phyloP scores from a whole-genome alignment of 768 basidiomycete species.

The Dacryopinax spathularia region DNA sequence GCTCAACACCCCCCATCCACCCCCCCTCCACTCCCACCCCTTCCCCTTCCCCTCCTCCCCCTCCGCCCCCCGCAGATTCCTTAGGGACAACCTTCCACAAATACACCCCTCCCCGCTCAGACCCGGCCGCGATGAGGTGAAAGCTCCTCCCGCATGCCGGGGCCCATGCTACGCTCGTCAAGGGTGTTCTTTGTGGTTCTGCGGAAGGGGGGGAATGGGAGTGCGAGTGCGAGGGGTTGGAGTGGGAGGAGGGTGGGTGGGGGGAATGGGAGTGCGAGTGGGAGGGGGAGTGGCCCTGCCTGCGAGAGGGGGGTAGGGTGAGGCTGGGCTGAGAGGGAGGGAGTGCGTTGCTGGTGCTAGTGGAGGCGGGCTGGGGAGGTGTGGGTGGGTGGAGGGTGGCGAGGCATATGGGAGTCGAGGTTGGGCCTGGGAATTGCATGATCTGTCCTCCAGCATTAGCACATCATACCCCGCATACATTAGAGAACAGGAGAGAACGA shows the following conservation, averaged over 20 bases:
- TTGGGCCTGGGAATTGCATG: conserved; percentile 50
- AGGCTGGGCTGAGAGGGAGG: conserved; percentile 26
- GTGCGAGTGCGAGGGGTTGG: conserved; percentile 26
- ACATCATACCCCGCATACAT: background rate
- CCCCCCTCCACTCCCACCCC: conserved; percentile 30
- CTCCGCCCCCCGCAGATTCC: conserved; percentile 7
- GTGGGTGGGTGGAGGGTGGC: conserved; percentile 37
- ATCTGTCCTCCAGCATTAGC: conserved; percentile 33
- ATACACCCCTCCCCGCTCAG: conserved; percentile 72
- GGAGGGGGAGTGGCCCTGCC: conserved; percentile 27
- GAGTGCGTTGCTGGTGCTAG: background rate
- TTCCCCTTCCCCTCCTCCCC: conserved; percentile 25
- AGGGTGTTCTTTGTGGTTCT: conserved; percentile 26
- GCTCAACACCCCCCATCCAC: conserved; percentile 50
- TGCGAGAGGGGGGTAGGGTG: conserved; percentile 28
- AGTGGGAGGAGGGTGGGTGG: conserved; percentile 1
- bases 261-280: conserved; percentile 4
- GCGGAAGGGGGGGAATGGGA: conserved; percentile 28
- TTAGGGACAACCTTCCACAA: conserved; percentile 65
- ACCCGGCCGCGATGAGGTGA: conserved; percentile 84
- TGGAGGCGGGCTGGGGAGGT: background rate
- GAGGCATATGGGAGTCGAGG: conserved; percentile 50
- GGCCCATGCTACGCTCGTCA: conserved; percentile 84
- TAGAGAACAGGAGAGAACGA: conserved; percentile 3
- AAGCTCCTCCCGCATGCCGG: conserved; percentile 87